Evolutionary conservation across 2,329 filamentous ascomycete species (phyloP), one percentile per base, ranked within the genome.

Genomic region (Sarocladiaceae sp.): DNA sequence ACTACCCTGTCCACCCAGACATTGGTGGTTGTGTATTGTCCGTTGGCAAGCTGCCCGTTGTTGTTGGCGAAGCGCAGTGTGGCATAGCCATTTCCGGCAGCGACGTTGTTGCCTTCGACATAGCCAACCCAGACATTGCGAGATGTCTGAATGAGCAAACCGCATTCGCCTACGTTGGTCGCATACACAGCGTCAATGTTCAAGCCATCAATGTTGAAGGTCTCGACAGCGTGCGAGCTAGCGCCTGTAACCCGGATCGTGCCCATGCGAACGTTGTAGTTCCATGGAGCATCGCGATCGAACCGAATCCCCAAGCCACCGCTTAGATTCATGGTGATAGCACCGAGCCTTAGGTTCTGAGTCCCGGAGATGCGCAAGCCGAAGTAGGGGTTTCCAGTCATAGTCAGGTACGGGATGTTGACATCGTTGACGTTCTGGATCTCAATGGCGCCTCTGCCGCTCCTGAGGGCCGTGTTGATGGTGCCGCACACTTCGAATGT

Each of bases 401-500:
- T 76, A 50, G 63, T 77, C 3, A 83, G 70, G 58, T 78, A 82
- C 0, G 79, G 78, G 47, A 83, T 82, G 36, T 71, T 64, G 15
- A 80, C 78, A 54, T 72, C 72, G 2, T 63, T 58, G 8, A 76
- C 74, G 57, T 74, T 65, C 2, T 73, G 67, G 0, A 72, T 72
- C 62, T 82, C 78, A 47, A 83, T 82, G 40, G 78, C 76, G 17
- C 79, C 79, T 17, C 70, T 71, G 1, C 74, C 77, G 31, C 60
- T 57, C 4, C 63, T 69, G 52, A 60, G 63, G 22, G 59, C 72
- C 0, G 68, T 69, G 53, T 81, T 69, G 62, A 83, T 78, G 39
- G 78, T 80, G 36, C 79, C 78, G 60, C 79, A 82, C 26, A 76
- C 79, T 56, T 83, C 79, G 46, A 83, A 81, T 37, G 68, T 82